Evolutionary conservation across 2,329 filamentous ascomycete genomes (phyloP).

Genomic region (Penicillium digitatum): DNA sequence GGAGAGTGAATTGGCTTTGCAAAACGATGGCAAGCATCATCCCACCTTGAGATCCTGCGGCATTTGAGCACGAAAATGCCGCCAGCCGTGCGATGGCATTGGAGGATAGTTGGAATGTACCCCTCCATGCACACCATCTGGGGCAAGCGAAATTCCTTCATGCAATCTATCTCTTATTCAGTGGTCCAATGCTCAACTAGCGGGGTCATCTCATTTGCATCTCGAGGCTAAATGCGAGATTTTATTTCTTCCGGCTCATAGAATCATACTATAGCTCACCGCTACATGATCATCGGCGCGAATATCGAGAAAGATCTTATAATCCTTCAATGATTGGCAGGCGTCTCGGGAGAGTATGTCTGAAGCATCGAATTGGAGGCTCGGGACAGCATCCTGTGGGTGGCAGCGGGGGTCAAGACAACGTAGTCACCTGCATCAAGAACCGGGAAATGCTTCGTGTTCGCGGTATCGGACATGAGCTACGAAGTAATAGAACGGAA

Average conservation of each 20-base stretch:
- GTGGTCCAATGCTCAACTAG: neutral
- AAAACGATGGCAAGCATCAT: neutral
- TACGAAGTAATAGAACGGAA: neutral
- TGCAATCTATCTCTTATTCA: neutral
- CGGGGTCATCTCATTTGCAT: neutral
- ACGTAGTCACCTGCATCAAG: conserved; percentile 9
- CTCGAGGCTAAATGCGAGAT: neutral
- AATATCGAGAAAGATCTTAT: conserved; percentile 9
- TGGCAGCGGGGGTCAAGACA: conserved; percentile 1
- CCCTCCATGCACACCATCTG: conserved; percentile 6
- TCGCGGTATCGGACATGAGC: conserved; percentile 3
- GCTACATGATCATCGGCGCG: conserved; percentile 19
- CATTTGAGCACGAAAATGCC: conserved; percentile 2
- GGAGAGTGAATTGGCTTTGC: neutral
- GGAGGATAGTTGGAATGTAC: conserved; percentile 1
- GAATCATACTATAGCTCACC: conserved; percentile 20
- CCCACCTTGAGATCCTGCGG: neutral
- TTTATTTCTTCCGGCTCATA: neutral
- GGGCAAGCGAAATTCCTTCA: conserved; percentile 3
- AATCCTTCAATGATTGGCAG: conserved; percentile 16
- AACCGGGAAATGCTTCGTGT: neutral
- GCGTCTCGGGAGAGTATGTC: conserved; percentile 6
- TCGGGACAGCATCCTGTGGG: conserved; percentile 10
- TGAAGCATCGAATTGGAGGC: conserved; percentile 4
- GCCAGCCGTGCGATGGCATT: neutral